Conservation (phyloP, 1,284 basidiomycete genomes). For the Heimioporus punctisporus region DNA sequence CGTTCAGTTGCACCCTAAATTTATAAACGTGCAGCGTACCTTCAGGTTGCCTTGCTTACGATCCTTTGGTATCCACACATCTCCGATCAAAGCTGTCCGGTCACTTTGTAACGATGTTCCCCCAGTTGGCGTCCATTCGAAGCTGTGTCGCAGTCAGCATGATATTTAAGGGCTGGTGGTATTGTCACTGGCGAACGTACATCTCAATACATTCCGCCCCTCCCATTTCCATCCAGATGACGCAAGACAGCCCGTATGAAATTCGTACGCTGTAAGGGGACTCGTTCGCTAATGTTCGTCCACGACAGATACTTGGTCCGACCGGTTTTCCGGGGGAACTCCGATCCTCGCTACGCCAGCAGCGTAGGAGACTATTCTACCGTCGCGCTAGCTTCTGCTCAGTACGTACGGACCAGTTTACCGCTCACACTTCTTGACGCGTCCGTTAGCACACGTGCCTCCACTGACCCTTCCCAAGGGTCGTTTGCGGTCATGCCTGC, state of each 20-base stretch:
- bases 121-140: background rate
- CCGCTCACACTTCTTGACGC: constrained; percentile 5
- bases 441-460: background rate
- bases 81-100: background rate
- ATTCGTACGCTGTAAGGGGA: background rate
- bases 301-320: constrained; percentile 3
- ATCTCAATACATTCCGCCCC: background rate
- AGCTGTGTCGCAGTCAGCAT: constrained; percentile 17
- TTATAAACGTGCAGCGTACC: background rate
- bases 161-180: constrained; percentile 14
- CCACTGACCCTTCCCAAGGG: background rate
- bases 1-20: too few species aligned
- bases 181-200: too few species aligned
- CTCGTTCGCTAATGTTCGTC: constrained; percentile 1
- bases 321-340: background rate
- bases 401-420: constrained; percentile 9
- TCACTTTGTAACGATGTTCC: constrained; percentile 1
- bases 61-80: background rate
- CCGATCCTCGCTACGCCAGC: background rate
- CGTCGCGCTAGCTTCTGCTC: background rate
- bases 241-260: constrained; percentile 14
- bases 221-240: constrained; percentile 1
- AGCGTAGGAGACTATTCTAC: background rate
- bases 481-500: background rate
- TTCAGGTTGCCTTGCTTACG: background rate